Conservation (phyloP, 2,329 filamentous ascomycete species). For the Exophiala dermatitidis region DNA sequence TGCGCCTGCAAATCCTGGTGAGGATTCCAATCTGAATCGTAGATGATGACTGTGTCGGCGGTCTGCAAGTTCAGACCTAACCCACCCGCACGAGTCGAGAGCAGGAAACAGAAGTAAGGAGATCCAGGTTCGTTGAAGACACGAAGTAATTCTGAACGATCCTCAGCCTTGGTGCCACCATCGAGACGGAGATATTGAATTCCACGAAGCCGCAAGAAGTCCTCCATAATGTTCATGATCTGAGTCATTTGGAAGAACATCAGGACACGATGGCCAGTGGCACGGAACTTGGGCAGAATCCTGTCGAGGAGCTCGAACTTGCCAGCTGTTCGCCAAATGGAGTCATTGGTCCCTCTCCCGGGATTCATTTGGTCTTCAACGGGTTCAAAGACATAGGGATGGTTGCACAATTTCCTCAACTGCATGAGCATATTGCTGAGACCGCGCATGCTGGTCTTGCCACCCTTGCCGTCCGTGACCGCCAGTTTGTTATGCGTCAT, state of each 20-base stretch:
- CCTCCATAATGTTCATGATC: slow-evolving; percentile 99
- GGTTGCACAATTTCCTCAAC: slow-evolving; percentile 94
- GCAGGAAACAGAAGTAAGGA: slow-evolving; percentile 92
- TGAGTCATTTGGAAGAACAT: slow-evolving; percentile 99
- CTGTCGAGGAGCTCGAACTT: slow-evolving; percentile 96
- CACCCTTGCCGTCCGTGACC: slow-evolving; percentile 90
- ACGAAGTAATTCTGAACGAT: slow-evolving; percentile 82
- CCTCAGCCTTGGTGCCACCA: slow-evolving; percentile 94
- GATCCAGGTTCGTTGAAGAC: slow-evolving; percentile 86
- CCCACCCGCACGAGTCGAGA: slow-evolving; percentile 98
- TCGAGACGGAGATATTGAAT: slow-evolving; percentile 86
- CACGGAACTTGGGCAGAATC: slow-evolving; percentile 85
- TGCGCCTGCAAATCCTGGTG: slow-evolving; percentile 98
- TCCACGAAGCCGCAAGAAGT: slow-evolving; percentile 79
- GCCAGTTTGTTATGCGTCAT: slow-evolving; percentile 90
- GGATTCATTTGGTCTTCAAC: slow-evolving; percentile 99
- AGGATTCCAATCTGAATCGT: slow-evolving; percentile 99
- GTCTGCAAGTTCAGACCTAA: slow-evolving; percentile 95
- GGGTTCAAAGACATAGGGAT: slow-evolving; percentile 96
- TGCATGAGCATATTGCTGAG: slow-evolving; percentile 99
- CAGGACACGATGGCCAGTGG: slow-evolving; percentile 84
- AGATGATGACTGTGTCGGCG: slow-evolving; percentile 98
- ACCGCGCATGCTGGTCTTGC: slow-evolving; percentile 87
- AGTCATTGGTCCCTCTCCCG: slow-evolving; percentile 75
- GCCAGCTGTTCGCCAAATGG: slow-evolving; percentile 89